Base-by-base conservation (phyloP, 2,329 filamentous ascomycete species). In the Didymella pinodella region DNA sequence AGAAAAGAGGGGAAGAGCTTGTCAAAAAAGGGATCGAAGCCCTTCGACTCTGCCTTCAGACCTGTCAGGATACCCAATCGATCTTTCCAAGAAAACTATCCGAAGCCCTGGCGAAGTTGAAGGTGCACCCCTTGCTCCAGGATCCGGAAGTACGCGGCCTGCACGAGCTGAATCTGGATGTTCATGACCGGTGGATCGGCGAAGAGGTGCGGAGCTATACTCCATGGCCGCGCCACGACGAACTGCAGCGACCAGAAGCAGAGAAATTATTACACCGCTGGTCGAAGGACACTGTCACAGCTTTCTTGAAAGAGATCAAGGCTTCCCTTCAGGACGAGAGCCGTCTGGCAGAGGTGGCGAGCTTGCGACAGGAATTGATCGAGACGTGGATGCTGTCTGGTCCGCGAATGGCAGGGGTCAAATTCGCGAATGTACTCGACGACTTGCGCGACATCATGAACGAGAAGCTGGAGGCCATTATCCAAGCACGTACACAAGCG, bases 121-220 rank as follows among this genome's bases (percentile, higher is more conserved):
- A 94, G 75, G 83, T 84, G 50, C 84, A 85, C 7, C 86, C 89
- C 0, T 80, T 98, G 12, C 79, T 97, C 3, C 86, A 86, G n/a
- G 91, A 96, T 72, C 77, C 83, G 1, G 83, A 88, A 1, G 80
- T 97, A 18, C 83, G 84, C 53, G 78, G 80, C 0, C 76, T 95
- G 1, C 86, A 91, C 64, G 89, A 89, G 16, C 79, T 97, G 12
- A 86, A 90, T 34, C 79, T 97, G 26, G 92, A 97, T 70, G 79
- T 95, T 10, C 88, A 92, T 69, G 87, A 89, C 63, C 84, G 84
- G 20, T 96, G 93, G 90, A 90, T 95, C 62, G 85, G 90, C 18
- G 88, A 93, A 7, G 92, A 96, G 60, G 90, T 97, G 41, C 86
- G 86, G 46, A 90, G 90, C 64, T 97, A 96, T 72, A 94, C 88